A percentile compares a stretch with the other conserved stretches of the same genome.
phyloP scores from a whole-genome alignment of 106 monocot genomes.

The Platanthera guangdongensis region DNA sequence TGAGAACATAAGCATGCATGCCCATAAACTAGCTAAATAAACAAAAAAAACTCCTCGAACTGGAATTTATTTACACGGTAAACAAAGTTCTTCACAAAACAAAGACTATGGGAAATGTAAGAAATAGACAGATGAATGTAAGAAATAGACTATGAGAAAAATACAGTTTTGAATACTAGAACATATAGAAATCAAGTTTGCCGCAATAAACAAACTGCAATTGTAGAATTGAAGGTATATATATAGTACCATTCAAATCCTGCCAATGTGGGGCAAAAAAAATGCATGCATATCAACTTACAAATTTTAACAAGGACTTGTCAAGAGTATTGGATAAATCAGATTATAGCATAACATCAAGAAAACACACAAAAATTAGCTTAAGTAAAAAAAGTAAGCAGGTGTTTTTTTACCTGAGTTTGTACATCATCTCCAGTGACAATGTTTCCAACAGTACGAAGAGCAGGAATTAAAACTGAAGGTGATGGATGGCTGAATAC shows the following conservation, averaged over 20 bases:
- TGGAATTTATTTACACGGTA: neutral
- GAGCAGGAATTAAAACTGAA: conserved; percentile 42
- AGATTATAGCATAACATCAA: neutral
- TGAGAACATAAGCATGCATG: neutral
- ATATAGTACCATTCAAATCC: too few species aligned
- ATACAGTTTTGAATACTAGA: too few species aligned
- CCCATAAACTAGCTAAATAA: neutral
- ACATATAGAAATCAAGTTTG: too few species aligned
- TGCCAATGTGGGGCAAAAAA: too few species aligned
- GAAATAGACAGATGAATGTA: neutral
- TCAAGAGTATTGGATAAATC: neutral
- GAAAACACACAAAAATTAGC: neutral
- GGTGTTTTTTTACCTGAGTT: conserved; percentile 20
- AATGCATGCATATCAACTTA: too few species aligned
- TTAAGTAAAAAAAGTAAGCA: neutral
- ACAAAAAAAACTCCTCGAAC: neutral
- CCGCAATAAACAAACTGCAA: too few species aligned
- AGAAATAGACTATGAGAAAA: too few species aligned
- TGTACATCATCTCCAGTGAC: conserved; percentile 46
- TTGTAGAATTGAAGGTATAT: too few species aligned
- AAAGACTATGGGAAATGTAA: neutral
- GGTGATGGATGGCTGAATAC: conserved; percentile 34
- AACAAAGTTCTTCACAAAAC: neutral
- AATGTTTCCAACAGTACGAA: conserved; percentile 42
- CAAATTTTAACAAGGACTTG: neutral